Percentiles rank a stretch among this genome's conserved stretches.
Conservation (phyloP, 2,329 filamentous ascomycete species). For the Arthroderma uncinatum region DNA sequence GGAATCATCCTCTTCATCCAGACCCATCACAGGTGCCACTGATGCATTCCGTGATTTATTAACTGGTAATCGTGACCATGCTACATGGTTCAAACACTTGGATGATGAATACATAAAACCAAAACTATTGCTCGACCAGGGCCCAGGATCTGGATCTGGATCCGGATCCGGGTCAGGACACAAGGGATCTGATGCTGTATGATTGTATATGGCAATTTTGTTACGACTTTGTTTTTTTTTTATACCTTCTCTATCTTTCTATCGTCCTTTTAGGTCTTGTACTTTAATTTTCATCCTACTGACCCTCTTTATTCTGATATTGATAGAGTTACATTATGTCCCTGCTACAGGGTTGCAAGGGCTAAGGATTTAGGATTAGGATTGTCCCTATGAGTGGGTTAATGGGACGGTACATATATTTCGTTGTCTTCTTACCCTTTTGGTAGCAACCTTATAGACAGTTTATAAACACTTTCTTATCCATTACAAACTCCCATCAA, state of each 20-base stretch:
- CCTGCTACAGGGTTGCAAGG: neutral
- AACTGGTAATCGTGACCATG: conserved; percentile 71
- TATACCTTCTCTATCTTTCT: neutral
- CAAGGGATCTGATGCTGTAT: conserved; percentile 33
- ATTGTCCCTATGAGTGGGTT: neutral
- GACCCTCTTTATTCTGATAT: neutral
- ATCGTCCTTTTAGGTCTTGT: neutral
- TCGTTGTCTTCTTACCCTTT: neutral
- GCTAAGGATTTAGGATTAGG: neutral
- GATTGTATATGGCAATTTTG: neutral
- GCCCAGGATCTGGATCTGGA: conserved; percentile 20
- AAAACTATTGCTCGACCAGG: conserved; percentile 67
- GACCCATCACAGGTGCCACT: conserved; percentile 51
- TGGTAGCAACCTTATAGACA: neutral
- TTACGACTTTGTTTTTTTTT: neutral
- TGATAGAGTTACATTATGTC: neutral
- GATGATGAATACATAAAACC: conserved; percentile 97
- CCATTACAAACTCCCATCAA: neutral
- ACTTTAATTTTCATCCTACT: neutral
- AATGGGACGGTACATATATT: neutral
- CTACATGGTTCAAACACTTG: conserved; percentile 78
- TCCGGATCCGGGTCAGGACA: conserved; percentile 21
- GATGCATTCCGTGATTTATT: conserved; percentile 72
- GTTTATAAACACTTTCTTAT: neutral
- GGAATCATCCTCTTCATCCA: conserved; percentile 9